phyloP scores from a whole-genome alignment of 108 stramenopile species.

The Conticribra weissflogii region DNA sequence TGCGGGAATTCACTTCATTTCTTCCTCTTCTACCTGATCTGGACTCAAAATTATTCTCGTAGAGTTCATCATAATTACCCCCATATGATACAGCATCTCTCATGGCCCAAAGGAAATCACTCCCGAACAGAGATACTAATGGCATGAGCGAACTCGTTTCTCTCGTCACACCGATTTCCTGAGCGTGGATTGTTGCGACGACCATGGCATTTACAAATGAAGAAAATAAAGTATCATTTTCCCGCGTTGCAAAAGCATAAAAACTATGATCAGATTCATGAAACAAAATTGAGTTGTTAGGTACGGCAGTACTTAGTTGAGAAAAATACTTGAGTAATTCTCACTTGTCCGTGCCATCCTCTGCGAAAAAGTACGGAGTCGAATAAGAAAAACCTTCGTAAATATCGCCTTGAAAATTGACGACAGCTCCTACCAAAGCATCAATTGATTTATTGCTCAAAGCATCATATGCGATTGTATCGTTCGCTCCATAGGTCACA shows the following conservation, averaged over 20 bases:
- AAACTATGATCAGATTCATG: constrained; percentile 22
- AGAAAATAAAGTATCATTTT: constrained; percentile 51
- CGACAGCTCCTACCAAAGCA: constrained; percentile 44
- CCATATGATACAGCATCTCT: constrained; percentile 16
- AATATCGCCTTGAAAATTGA: constrained; percentile 35
- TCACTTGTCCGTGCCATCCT: constrained; percentile 16
- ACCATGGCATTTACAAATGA: constrained; percentile 58
- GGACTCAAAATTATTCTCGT: background rate
- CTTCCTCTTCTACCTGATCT: constrained; percentile 3
- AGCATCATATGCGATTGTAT: constrained; percentile 30
- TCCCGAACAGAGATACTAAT: constrained; percentile 11
- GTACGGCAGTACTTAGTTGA: constrained; percentile 34
- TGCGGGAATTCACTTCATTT: constrained; percentile 5
- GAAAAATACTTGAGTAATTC: constrained; percentile 9
- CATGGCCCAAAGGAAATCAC: constrained; percentile 7
- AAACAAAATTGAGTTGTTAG: constrained; percentile 22
- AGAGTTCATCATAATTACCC: constrained; percentile 47
- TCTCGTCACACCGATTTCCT: constrained; percentile 37
- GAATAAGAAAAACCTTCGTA: constrained; percentile 47
- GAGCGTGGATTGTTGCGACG: constrained; percentile 43
- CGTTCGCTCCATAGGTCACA: constrained; percentile 21
- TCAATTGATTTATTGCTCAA: constrained; percentile 39
- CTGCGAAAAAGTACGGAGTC: constrained; percentile 48
- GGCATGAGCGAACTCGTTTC: constrained; percentile 23
- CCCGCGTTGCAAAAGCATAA: constrained; percentile 38